Evolutionary conservation across 106 monocot genomes (phyloP).

Genomic region (Platanthera guangdongensis): DNA sequence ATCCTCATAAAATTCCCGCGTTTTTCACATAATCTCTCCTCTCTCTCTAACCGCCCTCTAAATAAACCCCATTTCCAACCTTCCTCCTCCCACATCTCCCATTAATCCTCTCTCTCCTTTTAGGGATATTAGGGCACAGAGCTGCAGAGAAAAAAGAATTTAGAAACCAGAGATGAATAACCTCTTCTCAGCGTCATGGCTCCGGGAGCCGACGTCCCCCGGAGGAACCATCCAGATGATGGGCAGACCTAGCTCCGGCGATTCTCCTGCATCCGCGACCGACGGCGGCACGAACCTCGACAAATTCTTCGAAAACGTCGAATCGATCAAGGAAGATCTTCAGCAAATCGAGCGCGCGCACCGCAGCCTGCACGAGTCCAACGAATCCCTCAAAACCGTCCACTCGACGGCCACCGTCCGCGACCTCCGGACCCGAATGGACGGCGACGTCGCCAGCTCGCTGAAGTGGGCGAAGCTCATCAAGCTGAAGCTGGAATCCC

Average conservation of each 20-base stretch:
- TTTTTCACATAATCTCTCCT: neutral
- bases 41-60: neutral
- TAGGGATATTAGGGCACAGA: neutral
- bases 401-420: conserved; percentile 26
- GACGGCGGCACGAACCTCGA: conserved; percentile 30
- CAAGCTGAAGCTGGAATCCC: conserved; percentile 35
- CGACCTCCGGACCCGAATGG: conserved; percentile 28
- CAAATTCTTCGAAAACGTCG: conserved; percentile 36
- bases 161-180: conserved; percentile 12
- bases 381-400: conserved; percentile 22
- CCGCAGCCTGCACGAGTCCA: conserved; percentile 21
- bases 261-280: conserved; percentile 8
- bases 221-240: conserved; percentile 10
- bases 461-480: conserved; percentile 32
- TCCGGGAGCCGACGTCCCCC: neutral
- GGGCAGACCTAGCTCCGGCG: conserved; percentile 3
- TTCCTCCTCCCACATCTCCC: neutral
- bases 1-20: conserved; percentile 6
- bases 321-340: conserved; percentile 26
- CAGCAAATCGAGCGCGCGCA: conserved; percentile 20
- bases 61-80: neutral
- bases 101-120: neutral
- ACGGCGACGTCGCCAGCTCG: conserved; percentile 26
- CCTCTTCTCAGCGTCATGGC: conserved; percentile 20
- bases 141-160: neutral